These are phyloP conservation scores for Phytophthora sansomeana DNA, from an alignment of 352 stramenopile genomes.

Conservation along the genomic window DNA sequence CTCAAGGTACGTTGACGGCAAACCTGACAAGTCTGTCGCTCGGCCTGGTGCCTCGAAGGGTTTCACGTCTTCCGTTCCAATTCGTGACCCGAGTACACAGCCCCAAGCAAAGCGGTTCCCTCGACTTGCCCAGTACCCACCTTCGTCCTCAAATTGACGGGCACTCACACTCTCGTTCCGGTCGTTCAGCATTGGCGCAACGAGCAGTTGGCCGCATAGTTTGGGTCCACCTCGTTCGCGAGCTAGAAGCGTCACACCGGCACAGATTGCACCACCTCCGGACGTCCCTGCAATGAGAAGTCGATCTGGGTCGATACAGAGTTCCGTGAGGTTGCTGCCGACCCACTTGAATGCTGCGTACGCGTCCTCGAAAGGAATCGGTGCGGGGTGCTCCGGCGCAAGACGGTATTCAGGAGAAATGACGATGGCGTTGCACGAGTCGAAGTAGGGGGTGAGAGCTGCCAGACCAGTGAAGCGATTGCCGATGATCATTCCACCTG, in stretches of 20 bases:
- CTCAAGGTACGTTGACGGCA: slow-evolving; percentile 34
- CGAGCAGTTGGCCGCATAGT: slow-evolving; percentile 30
- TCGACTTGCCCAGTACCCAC: slow-evolving; percentile 20
- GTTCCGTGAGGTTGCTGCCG: slow-evolving; percentile 12
- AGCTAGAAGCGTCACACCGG: slow-evolving; percentile 26
- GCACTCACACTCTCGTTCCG: slow-evolving; percentile 29
- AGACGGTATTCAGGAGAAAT: slow-evolving; percentile 41
- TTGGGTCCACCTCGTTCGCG: slow-evolving; percentile 26
- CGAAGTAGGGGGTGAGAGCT: slow-evolving; percentile 24
- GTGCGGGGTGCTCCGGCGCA: slow-evolving; percentile 28
- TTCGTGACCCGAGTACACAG: slow-evolving; percentile 21
- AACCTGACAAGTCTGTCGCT: slow-evolving; percentile 21
- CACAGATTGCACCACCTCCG: slow-evolving; percentile 31
- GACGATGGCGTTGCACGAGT: slow-evolving; percentile 25
- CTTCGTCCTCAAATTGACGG: slow-evolving; percentile 32
- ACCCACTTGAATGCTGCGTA: slow-evolving; percentile 26
- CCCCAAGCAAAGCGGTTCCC: slow-evolving; percentile 30
- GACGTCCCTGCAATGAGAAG: slow-evolving; percentile 37
- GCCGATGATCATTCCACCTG: slow-evolving; percentile 38
- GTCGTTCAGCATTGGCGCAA: slow-evolving; percentile 32
- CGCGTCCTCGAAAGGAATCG: slow-evolving; percentile 31
- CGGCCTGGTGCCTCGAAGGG: slow-evolving; percentile 27
- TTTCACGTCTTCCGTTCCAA: slow-evolving; percentile 24
- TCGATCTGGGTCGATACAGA: slow-evolving; percentile 25
- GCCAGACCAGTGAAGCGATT: slow-evolving; percentile 32